phyloP scores from a whole-genome alignment of 169 alveolate genomes.

The Plasmodium relictum region DNA sequence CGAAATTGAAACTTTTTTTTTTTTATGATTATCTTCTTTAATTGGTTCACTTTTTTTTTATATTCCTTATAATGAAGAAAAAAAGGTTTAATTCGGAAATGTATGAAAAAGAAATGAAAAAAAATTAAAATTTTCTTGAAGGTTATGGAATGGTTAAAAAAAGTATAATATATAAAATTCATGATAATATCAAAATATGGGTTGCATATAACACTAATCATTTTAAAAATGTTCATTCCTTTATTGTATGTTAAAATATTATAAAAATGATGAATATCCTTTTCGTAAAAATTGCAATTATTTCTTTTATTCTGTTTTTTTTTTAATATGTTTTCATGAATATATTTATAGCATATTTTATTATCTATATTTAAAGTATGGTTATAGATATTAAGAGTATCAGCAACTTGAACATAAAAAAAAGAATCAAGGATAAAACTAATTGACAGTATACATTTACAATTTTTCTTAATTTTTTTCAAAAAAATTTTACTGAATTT shows the following conservation, averaged over 20 bases:
- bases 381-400: conserved; percentile 42
- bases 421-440: conserved; percentile 21
- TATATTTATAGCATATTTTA: neutral
- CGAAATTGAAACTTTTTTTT: neutral
- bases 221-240: conserved; percentile 57
- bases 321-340: neutral
- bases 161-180: conserved; percentile 28
- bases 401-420: conserved; percentile 29
- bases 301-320: neutral
- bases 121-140: conserved; percentile 25
- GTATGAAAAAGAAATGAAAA: conserved; percentile 37
- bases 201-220: conserved; percentile 11
- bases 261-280: conserved; percentile 43
- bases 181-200: conserved; percentile 28
- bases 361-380: conserved; percentile 17
- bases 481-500: conserved; percentile 1
- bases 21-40: neutral
- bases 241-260: conserved; percentile 50
- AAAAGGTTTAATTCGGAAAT: conserved; percentile 39
- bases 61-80: neutral
- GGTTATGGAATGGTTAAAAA: conserved; percentile 31
- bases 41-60: neutral
- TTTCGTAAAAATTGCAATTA: neutral
- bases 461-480: neutral
- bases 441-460: neutral